A percentile compares a stretch with the other conserved stretches of the same genome.
Conservation (phyloP, 345 rosid genomes). For the Lenwebbia sp. region DNA sequence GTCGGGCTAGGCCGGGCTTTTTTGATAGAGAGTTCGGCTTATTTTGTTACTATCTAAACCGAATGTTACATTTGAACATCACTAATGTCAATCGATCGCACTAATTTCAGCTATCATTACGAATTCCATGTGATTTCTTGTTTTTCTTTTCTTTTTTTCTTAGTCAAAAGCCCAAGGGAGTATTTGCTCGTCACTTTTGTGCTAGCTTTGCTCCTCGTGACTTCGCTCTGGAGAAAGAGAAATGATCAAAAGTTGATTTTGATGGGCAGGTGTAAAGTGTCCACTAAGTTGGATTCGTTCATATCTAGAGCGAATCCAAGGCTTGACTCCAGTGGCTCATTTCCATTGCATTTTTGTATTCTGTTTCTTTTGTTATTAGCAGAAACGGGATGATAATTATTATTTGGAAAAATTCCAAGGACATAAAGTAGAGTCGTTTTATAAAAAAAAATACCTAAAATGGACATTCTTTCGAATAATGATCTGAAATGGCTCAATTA, state of each 20-base stretch:
- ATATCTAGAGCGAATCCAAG: background rate
- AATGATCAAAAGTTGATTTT: background rate
- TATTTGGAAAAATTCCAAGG: too few relatives aligned
- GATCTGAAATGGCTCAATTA: too few relatives aligned
- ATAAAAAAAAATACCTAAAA: too few relatives aligned
- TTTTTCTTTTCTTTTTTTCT: rapidly evolving
- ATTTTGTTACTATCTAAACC: background rate
- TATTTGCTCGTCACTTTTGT: background rate
- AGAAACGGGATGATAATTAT: background rate
- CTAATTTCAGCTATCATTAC: background rate
- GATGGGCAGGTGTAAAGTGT: background rate
- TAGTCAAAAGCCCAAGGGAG: background rate
- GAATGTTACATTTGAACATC: background rate
- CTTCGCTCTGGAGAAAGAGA: background rate
- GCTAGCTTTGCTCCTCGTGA: background rate
- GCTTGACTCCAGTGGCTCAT: background rate
- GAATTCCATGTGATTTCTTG: background rate
- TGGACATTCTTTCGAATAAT: too few relatives aligned
- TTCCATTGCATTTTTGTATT: background rate
- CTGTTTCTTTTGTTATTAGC: too few relatives aligned
- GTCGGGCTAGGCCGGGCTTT: too few relatives aligned
- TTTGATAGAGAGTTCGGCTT: background rate
- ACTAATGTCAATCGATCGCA: background rate
- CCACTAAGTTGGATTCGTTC: too few relatives aligned
- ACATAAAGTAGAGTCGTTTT: too few relatives aligned